Evolutionary conservation across 352 stramenopile species (phyloP), one percentile per base, ranked within the genome.

Genomic region (Phytophthora pisi): DNA sequence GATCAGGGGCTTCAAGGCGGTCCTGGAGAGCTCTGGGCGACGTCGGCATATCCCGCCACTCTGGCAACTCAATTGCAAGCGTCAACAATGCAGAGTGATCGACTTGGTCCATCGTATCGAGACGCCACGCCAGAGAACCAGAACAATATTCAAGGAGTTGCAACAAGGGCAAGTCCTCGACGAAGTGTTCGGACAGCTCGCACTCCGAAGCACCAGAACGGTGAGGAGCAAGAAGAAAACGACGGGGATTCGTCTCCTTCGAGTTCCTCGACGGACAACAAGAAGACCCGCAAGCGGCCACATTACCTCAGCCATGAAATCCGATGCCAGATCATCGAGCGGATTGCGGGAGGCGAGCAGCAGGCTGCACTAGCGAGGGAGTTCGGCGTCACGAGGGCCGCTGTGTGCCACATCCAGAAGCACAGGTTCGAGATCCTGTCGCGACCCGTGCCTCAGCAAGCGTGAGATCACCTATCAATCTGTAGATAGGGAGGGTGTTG

Each of bases 371-470:
- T 60, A 15, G 53, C 53, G 9, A 8, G 20, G 40, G 53, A 60
- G 15, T 51, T 40, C 20, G 24, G 24, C 10, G 53, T 51, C 34
- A 60, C 53, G 15, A 42, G 36, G 8, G 53, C 53, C 9, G 53
- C 53, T 9, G 53, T 60, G 20, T 40, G 53, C 23, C 53, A 60
- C 38, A 60, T 60, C 34, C 24, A 51, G 6, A 60, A 60, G 52
- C 46, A 52, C 13, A 6, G 23, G 23, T 52, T 52, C 11, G 46
- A 52, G 23, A 52, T 52, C 23, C 18, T 52, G 10, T 28, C 46
- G 46, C 46, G 46, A 4, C 46, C 46, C 13, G 18, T 52, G 23
- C 23, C 11, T 31, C 46, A 52, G 46, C 46, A 30, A 52, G 16
- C 23, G 46, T 52, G 34, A 51, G 46, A 13, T 5, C 8, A 11